phyloP scores from a whole-genome alignment of 2,329 filamentous ascomycete species.

The Fusarium sp. region DNA sequence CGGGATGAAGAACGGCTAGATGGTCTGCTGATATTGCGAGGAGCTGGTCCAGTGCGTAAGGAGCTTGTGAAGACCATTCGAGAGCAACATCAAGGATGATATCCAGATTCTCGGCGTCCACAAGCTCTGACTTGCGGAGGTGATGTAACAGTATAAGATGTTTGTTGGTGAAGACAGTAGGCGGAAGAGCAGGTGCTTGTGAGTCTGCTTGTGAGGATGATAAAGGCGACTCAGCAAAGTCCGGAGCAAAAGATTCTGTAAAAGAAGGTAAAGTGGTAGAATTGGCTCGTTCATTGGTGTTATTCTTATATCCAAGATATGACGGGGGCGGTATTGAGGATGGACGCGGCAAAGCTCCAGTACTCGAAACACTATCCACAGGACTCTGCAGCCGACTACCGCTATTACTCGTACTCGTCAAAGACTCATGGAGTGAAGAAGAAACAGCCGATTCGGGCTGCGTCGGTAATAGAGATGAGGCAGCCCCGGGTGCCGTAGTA shows the following conservation, averaged over 20 bases:
- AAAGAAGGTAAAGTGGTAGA: conserved; percentile 43
- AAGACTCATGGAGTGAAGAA: conserved; percentile 5
- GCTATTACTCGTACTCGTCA: not conserved
- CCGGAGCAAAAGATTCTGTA: conserved; percentile 30
- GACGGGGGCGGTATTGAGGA: conserved; percentile 34
- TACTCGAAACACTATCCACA: conserved; percentile 38
- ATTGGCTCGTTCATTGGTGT: conserved; percentile 14
- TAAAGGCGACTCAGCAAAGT: conserved; percentile 30
- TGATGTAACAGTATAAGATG: conserved; percentile 58
- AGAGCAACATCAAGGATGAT: conserved; percentile 51
- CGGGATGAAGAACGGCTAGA: conserved; percentile 41
- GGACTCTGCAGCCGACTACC: conserved; percentile 40
- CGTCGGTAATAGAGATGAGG: conserved; percentile 20
- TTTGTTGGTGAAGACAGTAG: conserved; percentile 52
- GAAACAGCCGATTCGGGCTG: conserved; percentile 15
- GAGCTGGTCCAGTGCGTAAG: conserved; percentile 61
- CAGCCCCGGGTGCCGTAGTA: conserved; percentile 8
- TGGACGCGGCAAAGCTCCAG: conserved; percentile 19
- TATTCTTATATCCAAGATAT: conserved; percentile 15
- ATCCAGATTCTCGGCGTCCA: conserved; percentile 40
- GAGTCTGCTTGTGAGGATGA: conserved; percentile 21
- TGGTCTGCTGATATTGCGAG: conserved; percentile 61
- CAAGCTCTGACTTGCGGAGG: conserved; percentile 46
- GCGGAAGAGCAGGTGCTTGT: conserved; percentile 4
- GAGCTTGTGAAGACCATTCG: conserved; percentile 51